Evolutionary conservation across 352 stramenopile species (phyloP).

Genomic region (Pythium angustatum): DNA sequence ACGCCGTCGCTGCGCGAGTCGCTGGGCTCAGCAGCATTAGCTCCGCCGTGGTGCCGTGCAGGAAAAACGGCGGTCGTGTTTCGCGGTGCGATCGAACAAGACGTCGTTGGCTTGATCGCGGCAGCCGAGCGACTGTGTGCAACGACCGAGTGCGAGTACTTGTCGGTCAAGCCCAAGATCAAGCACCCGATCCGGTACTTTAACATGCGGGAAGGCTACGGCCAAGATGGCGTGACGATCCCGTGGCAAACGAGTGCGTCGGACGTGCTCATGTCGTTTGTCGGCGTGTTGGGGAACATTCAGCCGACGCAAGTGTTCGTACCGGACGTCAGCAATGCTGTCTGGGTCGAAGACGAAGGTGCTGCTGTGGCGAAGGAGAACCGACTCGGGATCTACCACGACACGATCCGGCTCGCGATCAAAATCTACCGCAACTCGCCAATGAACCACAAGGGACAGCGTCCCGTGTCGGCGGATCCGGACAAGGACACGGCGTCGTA

Average conservation of each 20-base stretch:
- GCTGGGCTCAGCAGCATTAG: neutral
- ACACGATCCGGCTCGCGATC: constrained; percentile 40
- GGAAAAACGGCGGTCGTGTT: constrained; percentile 61
- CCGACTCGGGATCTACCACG: constrained; percentile 50
- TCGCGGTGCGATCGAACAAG: constrained; percentile 47
- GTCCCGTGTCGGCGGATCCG: neutral
- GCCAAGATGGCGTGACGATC: constrained; percentile 36
- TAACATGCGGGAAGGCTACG: constrained; percentile 64
- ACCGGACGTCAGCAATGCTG: constrained; percentile 32
- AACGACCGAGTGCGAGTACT: constrained; percentile 49
- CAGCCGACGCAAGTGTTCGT: constrained; percentile 46
- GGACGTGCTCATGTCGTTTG: constrained; percentile 52
- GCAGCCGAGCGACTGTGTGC: constrained; percentile 45
- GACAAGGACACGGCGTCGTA: neutral
- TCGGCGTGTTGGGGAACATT: constrained; percentile 58
- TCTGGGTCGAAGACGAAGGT: constrained; percentile 26
- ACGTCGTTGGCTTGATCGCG: constrained; percentile 40
- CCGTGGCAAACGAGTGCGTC: constrained; percentile 50
- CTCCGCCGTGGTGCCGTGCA: constrained; percentile 39
- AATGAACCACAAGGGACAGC: constrained; percentile 43
- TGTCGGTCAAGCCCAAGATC: constrained; percentile 57
- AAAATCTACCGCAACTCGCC: constrained; percentile 49
- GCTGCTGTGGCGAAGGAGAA: constrained; percentile 25
- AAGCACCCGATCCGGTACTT: constrained; percentile 52
- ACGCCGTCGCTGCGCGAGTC: neutral